Percentiles rank a stretch among this genome's conserved stretches.
Evolutionary conservation across 2,329 filamentous ascomycete genomes (phyloP).

Genomic region (Fonsecaea erecta): DNA sequence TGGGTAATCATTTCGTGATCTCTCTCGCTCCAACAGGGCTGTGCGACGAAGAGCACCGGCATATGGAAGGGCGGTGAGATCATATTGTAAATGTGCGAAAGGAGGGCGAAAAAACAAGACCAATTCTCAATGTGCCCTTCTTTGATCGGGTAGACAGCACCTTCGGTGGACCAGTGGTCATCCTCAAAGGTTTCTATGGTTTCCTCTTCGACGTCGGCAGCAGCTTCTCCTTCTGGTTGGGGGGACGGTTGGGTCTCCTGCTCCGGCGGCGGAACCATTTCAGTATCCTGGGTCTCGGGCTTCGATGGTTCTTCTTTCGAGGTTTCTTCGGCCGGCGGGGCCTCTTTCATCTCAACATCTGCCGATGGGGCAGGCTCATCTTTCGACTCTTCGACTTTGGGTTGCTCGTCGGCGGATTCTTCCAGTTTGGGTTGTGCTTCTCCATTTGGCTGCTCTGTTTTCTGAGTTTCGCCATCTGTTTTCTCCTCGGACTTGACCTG

Average conservation of each 20-base stretch:
- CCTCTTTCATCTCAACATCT: constrained; percentile 55
- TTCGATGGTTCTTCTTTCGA: constrained; percentile 33
- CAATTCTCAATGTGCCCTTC: constrained; percentile 86
- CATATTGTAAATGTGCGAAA: constrained; percentile 87
- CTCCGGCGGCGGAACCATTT: constrained; percentile 14
- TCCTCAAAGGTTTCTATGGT: constrained; percentile 74
- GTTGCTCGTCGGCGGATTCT: constrained; percentile 10
- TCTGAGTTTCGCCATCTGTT: constrained; percentile 44
- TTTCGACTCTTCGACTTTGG: constrained; percentile 49
- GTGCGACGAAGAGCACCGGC: constrained; percentile 85
- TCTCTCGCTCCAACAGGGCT: constrained; percentile 86
- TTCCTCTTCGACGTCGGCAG: constrained; percentile 44
- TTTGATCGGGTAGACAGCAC: constrained; percentile 83
- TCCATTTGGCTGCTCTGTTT: constrained; percentile 23
- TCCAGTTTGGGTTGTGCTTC: constrained; percentile 11
- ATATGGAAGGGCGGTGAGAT: constrained; percentile 93
- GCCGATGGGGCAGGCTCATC: constrained; percentile 32
- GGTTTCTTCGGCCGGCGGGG: constrained; percentile 40
- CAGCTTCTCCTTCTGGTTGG: constrained; percentile 5
- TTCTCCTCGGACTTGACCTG: constrained; percentile 44
- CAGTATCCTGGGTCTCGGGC: constrained; percentile 14
- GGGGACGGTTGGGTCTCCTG: constrained; percentile 1
- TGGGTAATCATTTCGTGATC: constrained; percentile 87
- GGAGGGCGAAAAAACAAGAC: constrained; percentile 88
- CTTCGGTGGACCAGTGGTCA: constrained; percentile 83